Percentiles rank a stretch among this genome's conserved stretches.
Conservation (phyloP, 371 early-diverging fungal species). For the Mortierella polycephala region DNA sequence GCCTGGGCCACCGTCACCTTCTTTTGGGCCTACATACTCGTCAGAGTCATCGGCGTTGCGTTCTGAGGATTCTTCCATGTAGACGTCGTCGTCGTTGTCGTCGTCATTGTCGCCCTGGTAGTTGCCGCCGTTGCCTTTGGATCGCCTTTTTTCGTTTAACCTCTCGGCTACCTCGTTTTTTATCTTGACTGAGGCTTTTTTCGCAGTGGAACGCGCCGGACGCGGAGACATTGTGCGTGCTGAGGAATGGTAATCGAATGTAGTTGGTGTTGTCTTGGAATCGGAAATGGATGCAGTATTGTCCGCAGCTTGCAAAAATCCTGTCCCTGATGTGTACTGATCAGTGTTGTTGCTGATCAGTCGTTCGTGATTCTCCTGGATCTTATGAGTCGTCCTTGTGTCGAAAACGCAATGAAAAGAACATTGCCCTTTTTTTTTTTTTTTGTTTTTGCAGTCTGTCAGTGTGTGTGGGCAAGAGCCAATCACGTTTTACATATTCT, state of each 20-base stretch:
- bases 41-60: slow-evolving; percentile 18
- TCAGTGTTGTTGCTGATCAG: no score
- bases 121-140: not conserved
- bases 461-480: no score
- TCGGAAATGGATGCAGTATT: no score
- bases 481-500: no score
- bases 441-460: not conserved
- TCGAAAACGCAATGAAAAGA: no score
- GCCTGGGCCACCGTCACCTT: not conserved
- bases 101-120: not conserved
- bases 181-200: slow-evolving; percentile 3
- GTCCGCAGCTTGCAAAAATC: no score
- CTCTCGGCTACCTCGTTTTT: not conserved
- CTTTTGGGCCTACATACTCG: slow-evolving; percentile 21
- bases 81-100: slow-evolving; percentile 13
- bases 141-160: not conserved
- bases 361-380: no score
- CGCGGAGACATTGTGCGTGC: slow-evolving; percentile 30
- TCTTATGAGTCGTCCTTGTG: no score
- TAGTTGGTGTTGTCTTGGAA: no score
- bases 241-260: no score
- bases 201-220: slow-evolving; percentile 24
- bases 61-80: not conserved
- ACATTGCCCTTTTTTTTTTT: not conserved
- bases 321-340: no score